These are phyloP conservation scores for Candida rishiriensis DNA, from an alignment of 805 yeast species.

Conservation along the genomic window DNA sequence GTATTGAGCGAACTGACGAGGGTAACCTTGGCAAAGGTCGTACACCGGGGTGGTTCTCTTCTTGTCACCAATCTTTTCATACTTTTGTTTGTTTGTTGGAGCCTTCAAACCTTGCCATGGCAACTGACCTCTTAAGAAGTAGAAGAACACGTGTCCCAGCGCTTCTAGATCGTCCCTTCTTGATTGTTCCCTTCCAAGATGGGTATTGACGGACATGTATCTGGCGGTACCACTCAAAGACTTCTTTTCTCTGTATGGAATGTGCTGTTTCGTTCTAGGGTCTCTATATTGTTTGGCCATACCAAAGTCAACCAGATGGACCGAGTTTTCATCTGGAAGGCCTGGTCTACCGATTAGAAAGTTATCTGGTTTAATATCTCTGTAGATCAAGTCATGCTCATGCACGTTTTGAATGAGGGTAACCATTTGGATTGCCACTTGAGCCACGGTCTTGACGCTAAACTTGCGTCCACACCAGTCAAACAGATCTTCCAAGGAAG, in stretches of 20 bases:
- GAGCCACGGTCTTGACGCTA: conserved; percentile 82
- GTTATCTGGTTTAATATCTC: conserved; percentile 98
- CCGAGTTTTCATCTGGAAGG: conserved; percentile 75
- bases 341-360: conserved; percentile 89
- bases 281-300: conserved; percentile 98
- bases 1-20: conserved; percentile 90
- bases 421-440: conserved; percentile 94
- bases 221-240: conserved; percentile 97
- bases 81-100: conserved; percentile 95
- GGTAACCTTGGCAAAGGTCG: conserved; percentile 84
- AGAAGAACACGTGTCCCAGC: conserved; percentile 93
- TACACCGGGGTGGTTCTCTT: conserved; percentile 84
- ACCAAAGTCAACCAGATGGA: conserved; percentile 93
- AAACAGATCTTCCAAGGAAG: conserved; percentile 90
- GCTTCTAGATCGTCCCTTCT: conserved; percentile 96
- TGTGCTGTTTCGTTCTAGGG: conserved; percentile 91
- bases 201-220: conserved; percentile 97
- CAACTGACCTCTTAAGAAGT: conserved; percentile 86
- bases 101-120: conserved; percentile 99
- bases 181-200: conserved; percentile 93
- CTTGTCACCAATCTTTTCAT: conserved; percentile 95
- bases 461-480: conserved; percentile 98
- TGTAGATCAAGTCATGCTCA: conserved; percentile 83
- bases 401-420: conserved; percentile 82
- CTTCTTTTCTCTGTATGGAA: conserved; percentile 94